Percentiles rank a stretch among this genome's conserved stretches.
These are phyloP conservation scores for Endothia cerciana DNA, from an alignment of 2,329 filamentous ascomycete genomes.

Conservation along the genomic window DNA sequence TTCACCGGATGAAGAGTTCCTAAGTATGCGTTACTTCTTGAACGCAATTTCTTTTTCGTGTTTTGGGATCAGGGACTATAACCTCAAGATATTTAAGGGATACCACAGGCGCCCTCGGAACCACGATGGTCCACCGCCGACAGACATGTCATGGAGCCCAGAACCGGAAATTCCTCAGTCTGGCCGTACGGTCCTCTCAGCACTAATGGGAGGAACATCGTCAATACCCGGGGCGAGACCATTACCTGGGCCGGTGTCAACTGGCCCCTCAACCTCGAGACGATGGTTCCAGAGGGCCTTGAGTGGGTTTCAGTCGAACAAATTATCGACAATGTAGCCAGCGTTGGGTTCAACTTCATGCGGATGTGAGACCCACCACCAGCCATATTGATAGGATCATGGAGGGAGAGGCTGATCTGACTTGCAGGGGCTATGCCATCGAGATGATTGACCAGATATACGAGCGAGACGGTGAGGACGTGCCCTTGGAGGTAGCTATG, in stretches of 20 bases:
- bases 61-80: no score
- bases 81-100: slow-evolving; percentile 14
- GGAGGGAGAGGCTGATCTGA: slow-evolving; percentile 1
- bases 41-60: no score
- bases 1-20: no score
- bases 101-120: slow-evolving; percentile 27
- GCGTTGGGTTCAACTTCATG: slow-evolving; percentile 59
- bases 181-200: slow-evolving; percentile 47
- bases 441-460: slow-evolving; percentile 58
- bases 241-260: slow-evolving; percentile 44
- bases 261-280: slow-evolving; percentile 49
- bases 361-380: slow-evolving; percentile 47
- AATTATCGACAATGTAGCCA: slow-evolving; percentile 53
- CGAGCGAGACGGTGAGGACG: slow-evolving; percentile 44
- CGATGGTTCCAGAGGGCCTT: slow-evolving; percentile 60
- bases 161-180: slow-evolving; percentile 29
- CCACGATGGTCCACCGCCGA: slow-evolving; percentile 38
- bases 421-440: slow-evolving; percentile 51
- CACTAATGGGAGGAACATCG: slow-evolving; percentile 43
- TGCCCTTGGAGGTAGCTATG: slow-evolving; percentile 43
- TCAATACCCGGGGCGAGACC: slow-evolving; percentile 42
- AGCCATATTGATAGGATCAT: not conserved
- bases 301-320: slow-evolving; percentile 55
- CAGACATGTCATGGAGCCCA: slow-evolving; percentile 34
- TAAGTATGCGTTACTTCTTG: no score